Evolutionary conservation across 441 rosid species (phyloP), one percentile per base, ranked within the genome.

Genomic region (Jatropha multifida): DNA sequence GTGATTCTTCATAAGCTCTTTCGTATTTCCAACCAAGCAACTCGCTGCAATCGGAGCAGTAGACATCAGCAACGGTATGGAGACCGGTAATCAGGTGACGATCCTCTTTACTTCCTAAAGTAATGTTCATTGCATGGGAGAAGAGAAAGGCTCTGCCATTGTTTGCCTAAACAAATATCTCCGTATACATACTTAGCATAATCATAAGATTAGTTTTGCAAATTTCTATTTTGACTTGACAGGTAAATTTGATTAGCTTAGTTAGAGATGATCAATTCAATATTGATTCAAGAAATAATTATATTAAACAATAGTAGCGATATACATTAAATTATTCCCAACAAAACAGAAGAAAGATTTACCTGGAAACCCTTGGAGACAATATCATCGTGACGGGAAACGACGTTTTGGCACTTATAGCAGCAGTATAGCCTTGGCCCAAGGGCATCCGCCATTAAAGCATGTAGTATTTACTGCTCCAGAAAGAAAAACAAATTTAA

Each of bases 21-120:
- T 81, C 88, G 13, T 88, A 90, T 77, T 88, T 88, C 93, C 94
- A 90, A 17, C 94, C 94, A 72, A 90, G 56, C 38, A 81, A 76
- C 78, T 81, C 86, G 7, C 80, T 82, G 75, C 92, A 90, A 51
- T 85, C 88, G 38, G 78, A 73, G 81, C 94, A 90, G 81, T 72
- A 77, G 37, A 86, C 81, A 56, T 90, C 92, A 13, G 88, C 90
- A n/a, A 90, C 85, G 0, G 89, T 88, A 82, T 86, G 89, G 69
- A 90, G 89, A 41, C 94, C 94, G 0, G 94, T 86, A 56, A 86
- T 76, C 51, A 90, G 83, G 60, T 71, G 87, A 82, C 89, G 79
- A 54, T 90, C 89, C 81, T 84, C 85, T 74, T 82, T 82, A 4
- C 77, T 73, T 23, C 93, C 93, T 1, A 83, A 72, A 54, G 4